A percentile compares a stretch with the other conserved stretches of the same genome.
These are phyloP conservation scores for Myriosclerotinia duriaeana DNA, from an alignment of 2,329 filamentous ascomycete genomes.

Conservation along the genomic window DNA sequence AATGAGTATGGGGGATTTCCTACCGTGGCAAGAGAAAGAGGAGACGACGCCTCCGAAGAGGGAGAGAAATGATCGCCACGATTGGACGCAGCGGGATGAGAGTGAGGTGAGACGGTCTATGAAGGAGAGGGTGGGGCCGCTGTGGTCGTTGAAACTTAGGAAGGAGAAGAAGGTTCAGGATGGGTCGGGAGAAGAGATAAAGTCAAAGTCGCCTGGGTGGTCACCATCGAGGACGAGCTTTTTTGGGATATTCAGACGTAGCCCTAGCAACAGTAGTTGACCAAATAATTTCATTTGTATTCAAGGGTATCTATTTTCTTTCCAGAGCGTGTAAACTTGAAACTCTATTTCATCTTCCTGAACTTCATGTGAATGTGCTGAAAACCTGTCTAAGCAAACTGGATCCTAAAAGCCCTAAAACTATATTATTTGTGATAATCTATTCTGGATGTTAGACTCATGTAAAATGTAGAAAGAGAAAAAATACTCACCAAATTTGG, in stretches of 20 bases:
- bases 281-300: slow-evolving; percentile 1
- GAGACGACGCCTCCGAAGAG: slow-evolving; percentile 1
- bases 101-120: slow-evolving; percentile 32
- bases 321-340: background rate
- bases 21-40: slow-evolving; percentile 32
- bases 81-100: slow-evolving; percentile 62
- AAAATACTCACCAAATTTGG: background rate
- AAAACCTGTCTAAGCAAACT: background rate
- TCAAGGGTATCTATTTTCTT: slow-evolving; percentile 8
- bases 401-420: background rate
- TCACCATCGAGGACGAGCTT: slow-evolving; percentile 30
- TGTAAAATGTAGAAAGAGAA: background rate
- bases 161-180: slow-evolving; percentile 38
- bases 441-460: background rate
- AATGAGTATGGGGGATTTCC: slow-evolving; percentile 33
- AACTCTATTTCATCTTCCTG: background rate
- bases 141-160: slow-evolving; percentile 48
- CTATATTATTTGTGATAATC: too few species aligned
- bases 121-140: slow-evolving; percentile 34
- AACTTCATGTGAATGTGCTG: background rate
- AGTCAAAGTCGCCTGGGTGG: background rate
- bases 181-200: background rate
- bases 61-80: slow-evolving; percentile 38
- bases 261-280: slow-evolving; percentile 33
- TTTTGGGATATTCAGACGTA: slow-evolving; percentile 36